Evolutionary conservation across 1,139 yeast genomes (phyloP).

Genomic region (Ogataea hybrid): DNA sequence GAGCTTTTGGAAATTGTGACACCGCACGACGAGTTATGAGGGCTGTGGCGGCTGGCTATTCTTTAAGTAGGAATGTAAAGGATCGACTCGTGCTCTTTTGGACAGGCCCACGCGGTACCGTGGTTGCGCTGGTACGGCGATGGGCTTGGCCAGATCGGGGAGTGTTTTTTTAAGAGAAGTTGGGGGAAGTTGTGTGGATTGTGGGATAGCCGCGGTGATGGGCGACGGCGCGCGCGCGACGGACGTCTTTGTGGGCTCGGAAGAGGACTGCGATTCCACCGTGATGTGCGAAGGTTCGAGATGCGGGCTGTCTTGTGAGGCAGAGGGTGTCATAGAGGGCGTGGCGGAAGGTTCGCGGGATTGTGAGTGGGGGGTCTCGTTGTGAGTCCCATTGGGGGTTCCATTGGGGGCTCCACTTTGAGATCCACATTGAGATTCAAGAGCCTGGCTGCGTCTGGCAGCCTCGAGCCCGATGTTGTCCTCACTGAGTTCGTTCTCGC

Average conservation of each 20-base stretch:
- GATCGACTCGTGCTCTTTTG: slow-evolving; percentile 15
- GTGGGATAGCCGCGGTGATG: not conserved
- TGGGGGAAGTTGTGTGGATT: not conserved
- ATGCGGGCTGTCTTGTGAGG: no score
- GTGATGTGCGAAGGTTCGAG: not conserved
- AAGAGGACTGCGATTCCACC: not conserved
- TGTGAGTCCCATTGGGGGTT: no score
- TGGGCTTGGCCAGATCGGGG: slow-evolving; percentile 1
- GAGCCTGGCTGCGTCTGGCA: not conserved
- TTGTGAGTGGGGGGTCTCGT: no score
- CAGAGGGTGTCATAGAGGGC: no score
- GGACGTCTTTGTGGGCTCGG: not conserved
- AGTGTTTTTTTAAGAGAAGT: not conserved
- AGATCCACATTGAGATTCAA: no score
- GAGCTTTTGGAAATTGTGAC: slow-evolving; percentile 54
- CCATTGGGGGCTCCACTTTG: no score
- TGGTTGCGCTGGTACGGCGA: slow-evolving; percentile 9
- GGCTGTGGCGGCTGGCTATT: not conserved
- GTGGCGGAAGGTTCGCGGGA: no score
- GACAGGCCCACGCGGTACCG: slow-evolving; percentile 20
- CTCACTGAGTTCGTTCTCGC: slow-evolving; percentile 11
- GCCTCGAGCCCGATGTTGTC: slow-evolving; percentile 1
- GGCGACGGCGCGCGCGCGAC: not conserved
- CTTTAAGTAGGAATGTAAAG: slow-evolving; percentile 17
- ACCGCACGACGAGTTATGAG: slow-evolving; percentile 27